Conservation (phyloP, 768 basidiomycete genomes). For the Fistulinella prunicolor region DNA sequence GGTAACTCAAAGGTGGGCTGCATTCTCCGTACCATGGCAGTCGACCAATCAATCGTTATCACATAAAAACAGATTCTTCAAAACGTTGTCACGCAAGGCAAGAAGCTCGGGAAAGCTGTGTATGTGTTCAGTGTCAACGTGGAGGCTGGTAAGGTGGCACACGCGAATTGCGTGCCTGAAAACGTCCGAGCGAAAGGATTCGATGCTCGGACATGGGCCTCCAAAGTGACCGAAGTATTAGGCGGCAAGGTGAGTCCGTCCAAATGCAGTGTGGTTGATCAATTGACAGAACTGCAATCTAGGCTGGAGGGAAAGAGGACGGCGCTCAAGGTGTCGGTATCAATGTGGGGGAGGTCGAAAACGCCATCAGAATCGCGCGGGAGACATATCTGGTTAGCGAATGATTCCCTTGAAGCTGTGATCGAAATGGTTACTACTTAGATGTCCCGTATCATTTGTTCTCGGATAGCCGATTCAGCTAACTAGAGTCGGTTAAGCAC, state of each 20-base stretch:
- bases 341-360: conserved; percentile 57
- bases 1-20: conserved; percentile 78
- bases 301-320: conserved; percentile 97
- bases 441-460: no score
- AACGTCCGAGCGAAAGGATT: conserved; percentile 59
- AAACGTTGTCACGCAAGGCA: conserved; percentile 70
- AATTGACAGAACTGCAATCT: conserved; percentile 9
- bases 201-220: conserved; percentile 89
- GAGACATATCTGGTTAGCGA: conserved; percentile 32
- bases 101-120: conserved; percentile 75
- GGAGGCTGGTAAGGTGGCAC: conserved; percentile 72
- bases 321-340: conserved; percentile 85
- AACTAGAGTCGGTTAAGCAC: no score
- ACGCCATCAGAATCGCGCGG: conserved; percentile 61
- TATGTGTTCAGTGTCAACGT: conserved; percentile 85
- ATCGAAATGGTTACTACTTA: not conserved
- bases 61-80: conserved; percentile 64
- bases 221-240: conserved; percentile 68
- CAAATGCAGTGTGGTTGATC: not conserved
- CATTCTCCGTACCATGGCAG: not conserved
- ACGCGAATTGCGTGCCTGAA: conserved; percentile 80
- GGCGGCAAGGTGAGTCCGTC: conserved; percentile 80
- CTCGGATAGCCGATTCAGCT: no score
- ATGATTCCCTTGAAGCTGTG: conserved; percentile 4
- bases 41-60: not conserved